These are phyloP conservation scores for Pseudotsuga menziesii DNA, from an alignment of 75 land plant species.

Conservation along the genomic window DNA sequence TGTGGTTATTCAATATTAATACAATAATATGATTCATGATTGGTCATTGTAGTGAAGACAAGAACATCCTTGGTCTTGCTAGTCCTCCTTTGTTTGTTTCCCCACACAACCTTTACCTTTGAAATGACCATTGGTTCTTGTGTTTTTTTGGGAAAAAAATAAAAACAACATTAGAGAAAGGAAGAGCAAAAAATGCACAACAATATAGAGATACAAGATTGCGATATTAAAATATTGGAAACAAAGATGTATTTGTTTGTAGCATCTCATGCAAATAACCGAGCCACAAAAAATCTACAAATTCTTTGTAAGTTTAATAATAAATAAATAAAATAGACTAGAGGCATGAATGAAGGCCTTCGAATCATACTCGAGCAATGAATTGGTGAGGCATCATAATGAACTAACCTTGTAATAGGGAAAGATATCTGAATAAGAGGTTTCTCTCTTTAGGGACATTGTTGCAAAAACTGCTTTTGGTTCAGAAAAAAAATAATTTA, in stretches of 20 bases:
- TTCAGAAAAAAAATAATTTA: no score
- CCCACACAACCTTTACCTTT: no score
- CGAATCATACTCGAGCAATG: background rate
- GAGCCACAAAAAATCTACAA: slow-evolving; percentile 56
- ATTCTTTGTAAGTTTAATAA: background rate
- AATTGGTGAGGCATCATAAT: background rate
- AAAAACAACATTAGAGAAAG: background rate
- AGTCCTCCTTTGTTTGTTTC: background rate
- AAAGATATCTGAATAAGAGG: slow-evolving; percentile 17
- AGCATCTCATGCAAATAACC: slow-evolving; percentile 44
- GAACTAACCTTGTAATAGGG: slow-evolving; percentile 49
- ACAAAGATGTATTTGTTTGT: slow-evolving; percentile 7
- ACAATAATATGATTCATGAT: background rate
- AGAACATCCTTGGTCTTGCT: background rate
- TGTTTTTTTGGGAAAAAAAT: background rate
- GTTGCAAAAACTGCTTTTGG: no score
- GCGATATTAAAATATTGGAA: background rate
- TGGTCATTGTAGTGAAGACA: background rate
- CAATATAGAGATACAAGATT: background rate
- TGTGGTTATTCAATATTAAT: background rate
- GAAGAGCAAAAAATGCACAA: background rate
- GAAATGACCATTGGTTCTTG: background rate
- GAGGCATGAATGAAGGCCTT: no score
- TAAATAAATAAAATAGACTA: background rate
- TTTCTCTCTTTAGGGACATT: slow-evolving; percentile 20